Evolutionary conservation across 1,284 basidiomycete genomes (phyloP), one percentile per base, ranked within the genome.

Genomic region (Salmacisia buchloeana): DNA sequence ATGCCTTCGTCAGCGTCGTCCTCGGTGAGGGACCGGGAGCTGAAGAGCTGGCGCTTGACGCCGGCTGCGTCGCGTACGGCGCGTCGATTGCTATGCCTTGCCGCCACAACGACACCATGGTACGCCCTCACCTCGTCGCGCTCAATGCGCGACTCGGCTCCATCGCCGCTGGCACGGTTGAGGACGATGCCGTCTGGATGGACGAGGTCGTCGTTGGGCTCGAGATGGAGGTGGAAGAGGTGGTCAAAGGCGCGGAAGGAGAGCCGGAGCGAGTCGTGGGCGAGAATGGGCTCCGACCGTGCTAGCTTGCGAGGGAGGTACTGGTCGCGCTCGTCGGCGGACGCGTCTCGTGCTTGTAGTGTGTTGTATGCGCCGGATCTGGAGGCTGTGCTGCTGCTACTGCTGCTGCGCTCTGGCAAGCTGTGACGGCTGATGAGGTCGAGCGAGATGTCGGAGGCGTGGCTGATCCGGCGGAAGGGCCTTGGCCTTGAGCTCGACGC

Each of bases 31-130:
- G 49, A 31, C 29, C 49, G 49, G 34, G 49, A 31, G 21, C 7
- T 7, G 49, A 67, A 70, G 29, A 70, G 64, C 45, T 71, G 64
- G 41, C 74, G 66, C 35, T 52, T 61, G 31, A 73, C 57, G 7
- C 74, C 74, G 23, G 63, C 68, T 25, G 62, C 60, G 15, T 76
- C 74, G 43, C 75, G 69, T 18, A 65, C 65, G n/a, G 72, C 27
- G 34, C 74, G 63, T 23, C 66, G 64, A 12, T 41, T 15, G 2
- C 70, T 68, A 33, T 69, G 64, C 12, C 52, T 58, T 29, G 69
- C 41, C 49, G 72, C 73, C 0, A 76, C 65, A 25, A 76, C 74
- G 31, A 75, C 71, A 27, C 74, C 74, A 27, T 73, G 74, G 41
- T 72, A 76, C 25, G 74, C 74, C n/a, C 68, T 59, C 2, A 75